These are phyloP conservation scores for Trametes meyenii DNA, from an alignment of 768 basidiomycete genomes.

Conservation along the genomic window DNA sequence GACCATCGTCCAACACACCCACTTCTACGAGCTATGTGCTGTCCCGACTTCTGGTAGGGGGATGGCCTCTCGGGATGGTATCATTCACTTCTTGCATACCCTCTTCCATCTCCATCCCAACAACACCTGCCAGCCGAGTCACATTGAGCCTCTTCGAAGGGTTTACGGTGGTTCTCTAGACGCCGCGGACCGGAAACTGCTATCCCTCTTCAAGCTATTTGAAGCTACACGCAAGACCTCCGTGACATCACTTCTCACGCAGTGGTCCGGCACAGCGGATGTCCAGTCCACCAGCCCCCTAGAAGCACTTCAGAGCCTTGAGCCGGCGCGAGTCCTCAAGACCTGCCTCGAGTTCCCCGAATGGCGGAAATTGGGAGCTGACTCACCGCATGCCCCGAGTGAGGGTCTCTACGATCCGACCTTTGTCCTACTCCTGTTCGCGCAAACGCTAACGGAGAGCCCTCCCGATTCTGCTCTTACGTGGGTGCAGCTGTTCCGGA, in stretches of 20 bases:
- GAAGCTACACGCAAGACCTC: conserved; percentile 71
- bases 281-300: conserved; percentile 49
- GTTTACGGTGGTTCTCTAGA: conserved; percentile 80
- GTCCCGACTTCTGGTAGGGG: conserved; percentile 1
- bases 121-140: conserved; percentile 85
- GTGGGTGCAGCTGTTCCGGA: conserved; percentile 89
- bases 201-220: conserved; percentile 80
- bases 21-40: conserved; percentile 55
- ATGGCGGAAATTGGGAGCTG: conserved; percentile 55
- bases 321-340: conserved; percentile 66
- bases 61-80: conserved; percentile 42
- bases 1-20: conserved; percentile 68
- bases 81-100: conserved; percentile 59
- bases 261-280: conserved; percentile 62
- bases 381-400: conserved; percentile 29
- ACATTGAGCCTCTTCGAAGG: conserved; percentile 74
- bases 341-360: conserved; percentile 74
- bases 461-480: conserved; percentile 59
- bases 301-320: conserved; percentile 71
- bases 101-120: conserved; percentile 78
- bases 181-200: conserved; percentile 60
- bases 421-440: conserved; percentile 70
- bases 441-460: conserved; percentile 62
- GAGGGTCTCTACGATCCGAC: conserved; percentile 77
- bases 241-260: conserved; percentile 58